Percentiles rank a stretch among this genome's conserved stretches.
Conservation (phyloP, 1,284 basidiomycete genomes). For the Ustilago shanxiensis region DNA sequence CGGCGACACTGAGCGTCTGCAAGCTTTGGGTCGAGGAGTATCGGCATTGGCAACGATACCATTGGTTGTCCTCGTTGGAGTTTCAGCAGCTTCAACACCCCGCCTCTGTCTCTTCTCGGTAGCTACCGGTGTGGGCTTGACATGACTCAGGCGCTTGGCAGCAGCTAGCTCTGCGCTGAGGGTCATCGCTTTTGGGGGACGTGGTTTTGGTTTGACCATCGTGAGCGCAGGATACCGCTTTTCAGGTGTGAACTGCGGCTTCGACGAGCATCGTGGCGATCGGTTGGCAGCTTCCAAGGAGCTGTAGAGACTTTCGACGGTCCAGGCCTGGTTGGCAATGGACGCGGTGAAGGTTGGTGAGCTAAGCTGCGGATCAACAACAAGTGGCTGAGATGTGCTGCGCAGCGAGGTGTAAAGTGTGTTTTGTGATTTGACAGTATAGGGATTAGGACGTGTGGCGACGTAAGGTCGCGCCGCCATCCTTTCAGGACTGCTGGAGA, state of each 20-base stretch:
- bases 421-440: constrained; percentile 40
- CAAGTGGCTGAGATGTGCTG: constrained; percentile 8
- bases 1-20: constrained; percentile 1
- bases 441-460: constrained; percentile 43
- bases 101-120: constrained; percentile 15
- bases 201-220: constrained; percentile 39
- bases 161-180: constrained; percentile 21
- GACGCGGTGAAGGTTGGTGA: background rate
- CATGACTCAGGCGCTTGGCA: constrained; percentile 13
- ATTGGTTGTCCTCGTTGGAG: constrained; percentile 15
- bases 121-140: constrained; percentile 6
- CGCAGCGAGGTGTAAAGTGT: constrained; percentile 27
- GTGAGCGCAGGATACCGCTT: constrained; percentile 16
- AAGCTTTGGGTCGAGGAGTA: background rate
- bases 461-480: constrained; percentile 14
- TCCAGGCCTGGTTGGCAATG: background rate
- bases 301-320: constrained; percentile 27
- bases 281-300: constrained; percentile 24
- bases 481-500: constrained; percentile 40
- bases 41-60: background rate
- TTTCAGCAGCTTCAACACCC: constrained; percentile 16
- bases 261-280: constrained; percentile 36
- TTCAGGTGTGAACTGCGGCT: constrained; percentile 10
- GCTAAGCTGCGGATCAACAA: constrained; percentile 14
- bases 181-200: constrained; percentile 13